Evolutionary conservation across 73 alveolate genomes (phyloP), one percentile per base, ranked within the genome.

Genomic region (Paramecium sexaurelia): DNA sequence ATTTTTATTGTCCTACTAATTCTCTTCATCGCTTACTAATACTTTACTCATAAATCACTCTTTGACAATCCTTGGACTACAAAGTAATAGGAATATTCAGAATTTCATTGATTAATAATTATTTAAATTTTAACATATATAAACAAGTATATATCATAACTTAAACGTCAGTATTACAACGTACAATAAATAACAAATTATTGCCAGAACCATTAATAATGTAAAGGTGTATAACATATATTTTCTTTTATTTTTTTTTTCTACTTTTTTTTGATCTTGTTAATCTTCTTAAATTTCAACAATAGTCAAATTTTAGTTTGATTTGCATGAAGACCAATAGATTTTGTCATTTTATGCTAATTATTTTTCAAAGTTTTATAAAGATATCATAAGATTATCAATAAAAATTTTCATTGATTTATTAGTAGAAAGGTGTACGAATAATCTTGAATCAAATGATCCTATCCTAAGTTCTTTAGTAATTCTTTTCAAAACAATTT

Each of bases 21-120:
- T 3, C 1, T 71, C 15, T 71, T 71, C 2, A 36, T 71, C 2
- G 43, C 15, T 33, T 71, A 71, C 56, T 71, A 71, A 71, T 71
- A 71, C 43, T 33, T 19, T 33, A 37, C 43, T 71, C 86, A 71
- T 19, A 37, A 37, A 35, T 32, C 55, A 9, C 9, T 71, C 6
- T 71, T 71, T 37, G 86, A 32, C 17, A 71, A 71, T 71, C 86
- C 86, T 35, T 71, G 86, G 86, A 36, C 32, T 27, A 8, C 32
- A 1, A 71, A 61, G 35, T 71, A 61, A 61, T 27, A 61, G 45
- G 47, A 61, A 29, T 61, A 61, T 61, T 61, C 39, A 61, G 83
- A 61, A 24, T 61, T 61, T 61, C 43, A 61, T 61, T 61, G 83
- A 61, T 51, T 8, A 41, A 61, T 61, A 61, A n/a, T 61, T 61